phyloP scores from a whole-genome alignment of 306 rosid genomes.

The Ochetophila trinervis region DNA sequence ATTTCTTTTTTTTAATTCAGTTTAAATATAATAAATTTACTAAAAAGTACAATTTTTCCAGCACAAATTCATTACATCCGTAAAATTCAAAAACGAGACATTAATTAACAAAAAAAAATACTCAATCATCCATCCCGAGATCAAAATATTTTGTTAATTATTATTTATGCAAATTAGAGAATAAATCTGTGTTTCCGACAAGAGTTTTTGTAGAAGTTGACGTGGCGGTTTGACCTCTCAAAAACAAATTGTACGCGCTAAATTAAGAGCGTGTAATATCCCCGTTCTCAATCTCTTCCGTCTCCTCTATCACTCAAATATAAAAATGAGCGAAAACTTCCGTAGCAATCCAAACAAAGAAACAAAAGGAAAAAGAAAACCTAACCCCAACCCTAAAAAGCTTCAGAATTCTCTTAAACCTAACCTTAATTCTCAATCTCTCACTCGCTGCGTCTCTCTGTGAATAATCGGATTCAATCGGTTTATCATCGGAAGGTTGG shows the following conservation, averaged over 20 bases:
- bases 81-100: no score
- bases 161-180: no score
- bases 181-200: neutral
- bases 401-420: neutral
- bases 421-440: slow-evolving; percentile 19
- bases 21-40: no score
- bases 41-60: no score
- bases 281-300: neutral
- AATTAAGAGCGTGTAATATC: slow-evolving; percentile 2
- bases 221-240: slow-evolving; percentile 8
- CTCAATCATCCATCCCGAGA: no score
- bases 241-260: neutral
- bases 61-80: no score
- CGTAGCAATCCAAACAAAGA: neutral
- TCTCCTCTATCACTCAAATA: neutral
- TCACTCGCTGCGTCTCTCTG: neutral
- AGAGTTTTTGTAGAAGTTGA: slow-evolving; percentile 11
- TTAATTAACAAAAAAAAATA: no score
- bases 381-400: slow-evolving; percentile 10
- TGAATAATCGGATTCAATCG: slow-evolving; percentile 13
- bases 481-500: slow-evolving; percentile 1
- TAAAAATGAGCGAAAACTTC: neutral
- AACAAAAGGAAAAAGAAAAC: slow-evolving; percentile 13
- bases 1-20: no score
- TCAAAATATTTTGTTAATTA: no score